Conservation (phyloP, 148 eudicot species). For the Rhododendron molle region DNA sequence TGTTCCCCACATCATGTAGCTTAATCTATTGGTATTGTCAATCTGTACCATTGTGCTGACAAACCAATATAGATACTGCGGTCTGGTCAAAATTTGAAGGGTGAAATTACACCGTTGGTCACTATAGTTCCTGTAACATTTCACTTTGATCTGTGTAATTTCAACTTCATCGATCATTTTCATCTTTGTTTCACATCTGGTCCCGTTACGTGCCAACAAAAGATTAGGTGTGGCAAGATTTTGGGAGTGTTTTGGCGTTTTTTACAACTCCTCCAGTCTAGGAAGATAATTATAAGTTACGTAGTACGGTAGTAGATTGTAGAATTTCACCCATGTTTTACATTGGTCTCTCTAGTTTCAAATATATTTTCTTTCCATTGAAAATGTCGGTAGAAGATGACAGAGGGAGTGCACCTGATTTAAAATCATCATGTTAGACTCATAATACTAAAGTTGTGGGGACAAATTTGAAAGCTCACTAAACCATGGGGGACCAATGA, state of each 20-base stretch:
- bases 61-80: neutral
- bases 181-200: neutral
- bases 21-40: neutral
- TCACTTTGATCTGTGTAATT: neutral
- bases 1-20: neutral
- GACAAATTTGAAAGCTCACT: neutral
- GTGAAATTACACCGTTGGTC: neutral
- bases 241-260: neutral
- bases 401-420: neutral
- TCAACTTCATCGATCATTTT: neutral
- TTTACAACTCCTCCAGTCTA: neutral
- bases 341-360: neutral
- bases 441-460: neutral
- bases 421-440: neutral
- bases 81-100: neutral
- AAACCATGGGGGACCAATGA: neutral
- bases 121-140: neutral
- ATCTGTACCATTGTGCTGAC: neutral
- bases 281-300: neutral
- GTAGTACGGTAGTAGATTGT: neutral
- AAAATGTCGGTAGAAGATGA: neutral
- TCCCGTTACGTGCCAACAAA: neutral
- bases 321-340: neutral
- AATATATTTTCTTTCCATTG: neutral
- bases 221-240: neutral